Evolutionary conservation across 1,284 basidiomycete genomes (phyloP), one percentile per base, ranked within the genome.

Genomic region (Malassezia equina): DNA sequence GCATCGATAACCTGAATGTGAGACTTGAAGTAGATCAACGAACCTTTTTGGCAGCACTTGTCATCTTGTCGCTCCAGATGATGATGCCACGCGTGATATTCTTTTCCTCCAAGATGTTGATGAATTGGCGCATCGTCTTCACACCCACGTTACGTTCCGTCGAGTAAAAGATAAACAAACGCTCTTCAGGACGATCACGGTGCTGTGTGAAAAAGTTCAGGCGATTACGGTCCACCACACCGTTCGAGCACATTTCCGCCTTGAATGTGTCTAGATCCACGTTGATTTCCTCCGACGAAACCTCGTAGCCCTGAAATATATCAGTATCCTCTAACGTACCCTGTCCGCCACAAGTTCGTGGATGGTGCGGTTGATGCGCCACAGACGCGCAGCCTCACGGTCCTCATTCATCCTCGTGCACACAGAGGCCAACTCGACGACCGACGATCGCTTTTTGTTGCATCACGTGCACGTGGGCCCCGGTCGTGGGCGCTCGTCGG

Each of bases 61-160:
- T 95, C 87, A 99, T 94, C 71, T 86, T 91, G 46, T 88, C 88
- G 23, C 88, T 85, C 78, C 90, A 96, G 64, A 99, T 88, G 60
- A 99, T 88, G 75, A 99, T 86, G 7, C 93, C 94, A 61, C 86
- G 81, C 66, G 84, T 82, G 44, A 96, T 95, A 52, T 82, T 82
- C 75, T 90, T 87, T 75, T 67, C 63, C 52, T 74, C 71, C 51
- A 74, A 61, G 21, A 67, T 64, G 33, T 55, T 52, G 50, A 74
- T 66, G 54, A 74, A 74, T 24, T 66, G 63, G n/a, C 71, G 61
- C 70, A 74, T 72, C 23, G 67, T 69, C 57, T 69, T 73, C 31
- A 73, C 66, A n/a, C 71, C 71, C 2, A 73, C 71, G 31, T 65
- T 70, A 33, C 58, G 49, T 34, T 73, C 71, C 17, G 56, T 62